Percentiles rank a stretch among this genome's conserved stretches.
These are phyloP conservation scores for Corniculantispora saksenae DNA, from an alignment of 2,329 filamentous ascomycete genomes.

Conservation along the genomic window DNA sequence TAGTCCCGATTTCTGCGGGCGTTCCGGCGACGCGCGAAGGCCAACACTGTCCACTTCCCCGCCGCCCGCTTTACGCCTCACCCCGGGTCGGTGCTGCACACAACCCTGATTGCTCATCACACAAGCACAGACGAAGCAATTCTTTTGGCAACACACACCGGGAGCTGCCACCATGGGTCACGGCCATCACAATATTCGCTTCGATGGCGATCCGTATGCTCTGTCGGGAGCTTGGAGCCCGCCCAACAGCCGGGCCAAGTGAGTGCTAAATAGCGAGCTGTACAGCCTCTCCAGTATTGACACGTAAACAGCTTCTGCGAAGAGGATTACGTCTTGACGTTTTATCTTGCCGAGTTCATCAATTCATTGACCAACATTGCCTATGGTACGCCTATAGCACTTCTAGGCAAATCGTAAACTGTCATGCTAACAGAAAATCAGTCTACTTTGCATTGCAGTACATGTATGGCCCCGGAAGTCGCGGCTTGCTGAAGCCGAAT, in stretches of 20 bases:
- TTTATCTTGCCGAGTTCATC: slow-evolving; percentile 46
- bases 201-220: slow-evolving; percentile 36
- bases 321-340: slow-evolving; percentile 51
- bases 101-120: not conserved
- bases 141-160: not conserved
- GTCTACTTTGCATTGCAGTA: slow-evolving; percentile 44
- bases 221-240: slow-evolving; percentile 39
- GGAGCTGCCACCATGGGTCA: slow-evolving; percentile 30
- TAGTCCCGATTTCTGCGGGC: not conserved
- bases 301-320: slow-evolving; percentile 36
- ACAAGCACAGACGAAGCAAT: not conserved
- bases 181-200: slow-evolving; percentile 36
- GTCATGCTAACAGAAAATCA: slow-evolving; percentile 24
- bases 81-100: slow-evolving; percentile 15
- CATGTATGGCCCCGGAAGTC: slow-evolving; percentile 35
- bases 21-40: not conserved
- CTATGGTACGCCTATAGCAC: slow-evolving; percentile 45
- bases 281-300: slow-evolving; percentile 17
- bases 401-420: not conserved
- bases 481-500: slow-evolving; percentile 33
- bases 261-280: not conserved
- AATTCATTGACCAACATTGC: slow-evolving; percentile 44
- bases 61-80: slow-evolving; percentile 25
- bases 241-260: slow-evolving; percentile 43
- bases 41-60: slow-evolving; percentile 17